These are phyloP conservation scores for Exophiala sp. DNA, from an alignment of 2,329 filamentous ascomycete species.

Conservation along the genomic window DNA sequence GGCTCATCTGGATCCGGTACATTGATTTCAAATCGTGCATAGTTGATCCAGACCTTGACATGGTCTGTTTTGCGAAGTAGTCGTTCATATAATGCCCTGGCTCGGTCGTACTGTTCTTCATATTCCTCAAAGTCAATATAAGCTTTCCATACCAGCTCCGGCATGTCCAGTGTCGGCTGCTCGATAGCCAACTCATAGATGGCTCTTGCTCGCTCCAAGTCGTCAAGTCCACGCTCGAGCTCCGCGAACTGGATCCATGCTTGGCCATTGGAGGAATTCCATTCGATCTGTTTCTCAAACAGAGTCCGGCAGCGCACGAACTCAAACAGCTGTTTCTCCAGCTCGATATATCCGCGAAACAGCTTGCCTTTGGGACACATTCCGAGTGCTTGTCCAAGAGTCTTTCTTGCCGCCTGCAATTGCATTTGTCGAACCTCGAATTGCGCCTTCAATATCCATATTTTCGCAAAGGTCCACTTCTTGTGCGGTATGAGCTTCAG, in stretches of 20 bases:
- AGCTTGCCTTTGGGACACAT: slow-evolving; percentile 95
- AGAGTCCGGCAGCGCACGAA: slow-evolving; percentile 86
- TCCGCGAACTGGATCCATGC: slow-evolving; percentile 97
- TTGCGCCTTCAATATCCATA: slow-evolving; percentile 90
- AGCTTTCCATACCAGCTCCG: slow-evolving; percentile 93
- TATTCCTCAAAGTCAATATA: slow-evolving; percentile 99
- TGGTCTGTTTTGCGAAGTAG: slow-evolving; percentile 93
- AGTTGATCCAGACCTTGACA: slow-evolving; percentile 98
- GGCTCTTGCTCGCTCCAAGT: slow-evolving; percentile 78
- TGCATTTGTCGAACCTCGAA: slow-evolving; percentile 89
- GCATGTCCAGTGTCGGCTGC: slow-evolving; percentile 88
- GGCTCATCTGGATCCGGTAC: slow-evolving; percentile 71
- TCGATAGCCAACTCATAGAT: slow-evolving; percentile 89
- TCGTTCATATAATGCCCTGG: slow-evolving; percentile 80
- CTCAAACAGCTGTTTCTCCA: slow-evolving; percentile 91
- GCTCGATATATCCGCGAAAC: slow-evolving; percentile 87
- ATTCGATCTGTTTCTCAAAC: slow-evolving; percentile 91
- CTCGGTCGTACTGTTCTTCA: slow-evolving; percentile 82
- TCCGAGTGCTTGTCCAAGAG: slow-evolving; percentile 83
- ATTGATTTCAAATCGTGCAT: slow-evolving; percentile 97
- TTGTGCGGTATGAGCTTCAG: slow-evolving; percentile 88
- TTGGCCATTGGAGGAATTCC: slow-evolving; percentile 83
- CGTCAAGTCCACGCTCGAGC: slow-evolving; percentile 85
- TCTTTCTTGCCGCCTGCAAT: slow-evolving; percentile 76
- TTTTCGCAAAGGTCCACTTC: slow-evolving; percentile 94